These are phyloP conservation scores for Neonectria punicea DNA, from an alignment of 2,329 filamentous ascomycete genomes.

Conservation along the genomic window DNA sequence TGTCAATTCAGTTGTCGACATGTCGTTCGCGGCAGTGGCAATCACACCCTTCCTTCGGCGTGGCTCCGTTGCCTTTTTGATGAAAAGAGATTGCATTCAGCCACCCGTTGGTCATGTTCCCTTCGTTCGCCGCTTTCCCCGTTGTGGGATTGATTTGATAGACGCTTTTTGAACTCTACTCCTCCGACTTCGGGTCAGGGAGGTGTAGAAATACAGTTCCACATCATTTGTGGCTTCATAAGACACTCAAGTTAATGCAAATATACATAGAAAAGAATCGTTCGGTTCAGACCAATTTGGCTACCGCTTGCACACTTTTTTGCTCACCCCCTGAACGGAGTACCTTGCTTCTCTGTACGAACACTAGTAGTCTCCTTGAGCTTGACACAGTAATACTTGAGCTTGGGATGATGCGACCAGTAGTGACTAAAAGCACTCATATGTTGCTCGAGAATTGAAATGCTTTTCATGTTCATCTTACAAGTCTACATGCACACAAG, in stretches of 20 bases:
- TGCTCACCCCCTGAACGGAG: neutral
- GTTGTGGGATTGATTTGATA: slow-evolving; percentile 26
- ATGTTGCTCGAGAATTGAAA: neutral
- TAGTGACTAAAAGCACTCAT: neutral
- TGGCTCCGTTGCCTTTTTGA: neutral
- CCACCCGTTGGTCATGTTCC: slow-evolving; percentile 22
- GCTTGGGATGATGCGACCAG: neutral
- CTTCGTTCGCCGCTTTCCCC: slow-evolving; percentile 31
- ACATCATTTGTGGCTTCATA: neutral
- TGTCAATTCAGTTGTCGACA: neutral
- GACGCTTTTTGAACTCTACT: slow-evolving; percentile 15
- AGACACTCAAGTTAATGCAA: neutral
- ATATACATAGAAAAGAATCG: neutral
- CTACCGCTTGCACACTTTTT: neutral
- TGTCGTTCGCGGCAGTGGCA: neutral
- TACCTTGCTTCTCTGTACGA: neutral
- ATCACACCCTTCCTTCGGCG: neutral
- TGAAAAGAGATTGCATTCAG: neutral
- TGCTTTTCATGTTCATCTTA: neutral
- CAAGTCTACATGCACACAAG: neutral
- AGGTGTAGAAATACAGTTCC: neutral
- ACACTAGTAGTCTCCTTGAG: neutral
- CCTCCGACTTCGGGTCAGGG: neutral
- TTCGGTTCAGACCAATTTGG: neutral
- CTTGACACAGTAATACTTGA: neutral